phyloP scores from a whole-genome alignment of 2,329 filamentous ascomycete species.

The Pseudocercospora vitis region DNA sequence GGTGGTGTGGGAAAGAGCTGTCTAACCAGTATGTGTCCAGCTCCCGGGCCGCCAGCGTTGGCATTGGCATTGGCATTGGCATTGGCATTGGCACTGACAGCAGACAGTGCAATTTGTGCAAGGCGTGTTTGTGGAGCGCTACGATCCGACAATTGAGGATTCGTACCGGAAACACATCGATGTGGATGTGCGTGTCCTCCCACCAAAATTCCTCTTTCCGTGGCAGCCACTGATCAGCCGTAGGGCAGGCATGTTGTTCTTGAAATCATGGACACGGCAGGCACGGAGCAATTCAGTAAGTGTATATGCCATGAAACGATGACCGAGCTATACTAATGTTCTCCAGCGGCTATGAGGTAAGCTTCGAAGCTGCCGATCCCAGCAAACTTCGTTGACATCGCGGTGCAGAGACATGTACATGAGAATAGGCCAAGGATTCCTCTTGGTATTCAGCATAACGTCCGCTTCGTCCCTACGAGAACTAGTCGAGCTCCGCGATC shows the following conservation, averaged over 20 bases:
- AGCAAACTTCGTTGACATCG: constrained; percentile 1
- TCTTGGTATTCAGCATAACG: constrained; percentile 89
- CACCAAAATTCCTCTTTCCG: not conserved
- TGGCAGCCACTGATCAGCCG: not conserved
- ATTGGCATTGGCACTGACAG: constrained; percentile 12
- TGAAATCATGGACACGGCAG: constrained; percentile 89
- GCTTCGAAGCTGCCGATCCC: not conserved
- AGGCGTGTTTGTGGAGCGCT: constrained; percentile 86
- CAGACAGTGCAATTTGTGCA: constrained; percentile 81
- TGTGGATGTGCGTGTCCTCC: constrained; percentile 71
- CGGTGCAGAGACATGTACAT: constrained; percentile 72
- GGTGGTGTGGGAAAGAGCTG: constrained; percentile 92
- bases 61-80: constrained; percentile 9
- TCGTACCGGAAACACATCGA: constrained; percentile 63
- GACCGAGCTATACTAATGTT: constrained; percentile 12
- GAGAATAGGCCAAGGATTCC: constrained; percentile 88
- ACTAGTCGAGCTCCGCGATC: constrained; percentile 76
- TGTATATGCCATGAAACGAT: constrained; percentile 25
- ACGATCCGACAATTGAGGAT: constrained; percentile 64
- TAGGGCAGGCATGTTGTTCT: constrained; percentile 84
- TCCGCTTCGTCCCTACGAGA: constrained; percentile 81
- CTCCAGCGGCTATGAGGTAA: constrained; percentile 30
- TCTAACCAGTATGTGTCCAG: constrained; percentile 67
- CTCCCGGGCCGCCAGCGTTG: constrained; percentile 6
- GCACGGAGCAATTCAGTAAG: constrained; percentile 90